Base-by-base conservation (phyloP, 306 rosid genomes). In the Sechiopsis laciniata region DNA sequence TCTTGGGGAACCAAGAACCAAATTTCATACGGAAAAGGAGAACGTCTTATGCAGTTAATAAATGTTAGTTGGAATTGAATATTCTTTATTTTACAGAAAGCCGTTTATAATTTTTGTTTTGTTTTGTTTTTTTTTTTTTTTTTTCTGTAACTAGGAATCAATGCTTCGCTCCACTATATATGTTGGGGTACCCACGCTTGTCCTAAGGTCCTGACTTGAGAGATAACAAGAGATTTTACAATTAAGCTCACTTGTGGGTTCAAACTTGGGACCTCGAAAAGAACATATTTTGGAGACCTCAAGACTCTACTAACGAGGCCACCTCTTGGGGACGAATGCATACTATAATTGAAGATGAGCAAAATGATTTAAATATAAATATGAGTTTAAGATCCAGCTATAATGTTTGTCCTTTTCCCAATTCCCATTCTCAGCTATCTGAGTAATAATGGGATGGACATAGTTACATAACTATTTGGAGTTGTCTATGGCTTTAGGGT, bases 21-120 rank as follows among this genome's bases (percentile, higher is more conserved):
- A 67, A 21, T 12, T 67, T 67, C 37, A 42, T 48, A 45, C 72
- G 10, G 10, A 67, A 48, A 67, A 2, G 11, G 32, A 42, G 3
- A 19, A 11, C 17, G 10, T 67, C 24, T 45, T 66, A n/a, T 66
- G 17, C 21, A 66, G 5, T 32, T 32, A 32, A 32, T 2, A 32
- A 32, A 32, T 32, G 35, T 71, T 50, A 16, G 45, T 14, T 22
- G 55, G 42, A 50, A 21, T 51, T 20, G 10, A 22, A 52, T 51
- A 71, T 52, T 71, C 15, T 53, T 52, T 52, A 42, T 24, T 71
- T 71, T 50, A 20, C 14, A 20, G 72, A 67, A 67, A 67, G 55
- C 20, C 37, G 53, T 40, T n/a, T 17, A 37, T 63, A 63, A 63
- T 37, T 5, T 32, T n/a, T n/a, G n/a, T n/a, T n/a, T n/a, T n/a